Evolutionary conservation across 345 rosid species (phyloP).

Genomic region (Corymbia maculata): DNA sequence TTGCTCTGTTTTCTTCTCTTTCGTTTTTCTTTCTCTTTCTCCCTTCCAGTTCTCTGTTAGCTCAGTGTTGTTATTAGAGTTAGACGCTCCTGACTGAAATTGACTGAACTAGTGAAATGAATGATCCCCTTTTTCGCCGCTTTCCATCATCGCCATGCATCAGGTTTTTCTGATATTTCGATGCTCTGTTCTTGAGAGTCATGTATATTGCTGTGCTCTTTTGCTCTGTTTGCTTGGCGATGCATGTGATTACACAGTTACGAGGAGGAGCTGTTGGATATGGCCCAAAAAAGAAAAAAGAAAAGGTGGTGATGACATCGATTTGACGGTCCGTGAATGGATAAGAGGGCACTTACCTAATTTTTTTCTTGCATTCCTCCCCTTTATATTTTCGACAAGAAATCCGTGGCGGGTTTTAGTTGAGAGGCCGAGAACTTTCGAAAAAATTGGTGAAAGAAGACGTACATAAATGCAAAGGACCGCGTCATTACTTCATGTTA

Average conservation of each 20-base stretch:
- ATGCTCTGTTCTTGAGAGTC: not conserved
- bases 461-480: not conserved
- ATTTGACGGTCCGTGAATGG: not conserved
- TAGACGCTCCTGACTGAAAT: not conserved
- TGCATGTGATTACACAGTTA: not conserved
- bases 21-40: not conserved
- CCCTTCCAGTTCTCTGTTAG: not conserved
- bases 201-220: not conserved
- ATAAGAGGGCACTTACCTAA: not conserved
- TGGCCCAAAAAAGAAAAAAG: not conserved
- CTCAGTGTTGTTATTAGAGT: not conserved
- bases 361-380: not conserved
- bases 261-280: not conserved
- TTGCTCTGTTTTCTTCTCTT: not conserved
- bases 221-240: not conserved
- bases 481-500: not conserved
- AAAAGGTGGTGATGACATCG: not conserved
- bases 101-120: not conserved
- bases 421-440: not conserved
- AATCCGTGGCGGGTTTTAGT: not conserved
- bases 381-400: not conserved
- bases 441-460: not conserved
- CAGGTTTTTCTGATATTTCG: not conserved
- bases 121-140: not conserved
- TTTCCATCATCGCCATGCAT: not conserved